Conservation (phyloP, 192 early-diverging fungal species). For the Entomortierella parvispora region DNA sequence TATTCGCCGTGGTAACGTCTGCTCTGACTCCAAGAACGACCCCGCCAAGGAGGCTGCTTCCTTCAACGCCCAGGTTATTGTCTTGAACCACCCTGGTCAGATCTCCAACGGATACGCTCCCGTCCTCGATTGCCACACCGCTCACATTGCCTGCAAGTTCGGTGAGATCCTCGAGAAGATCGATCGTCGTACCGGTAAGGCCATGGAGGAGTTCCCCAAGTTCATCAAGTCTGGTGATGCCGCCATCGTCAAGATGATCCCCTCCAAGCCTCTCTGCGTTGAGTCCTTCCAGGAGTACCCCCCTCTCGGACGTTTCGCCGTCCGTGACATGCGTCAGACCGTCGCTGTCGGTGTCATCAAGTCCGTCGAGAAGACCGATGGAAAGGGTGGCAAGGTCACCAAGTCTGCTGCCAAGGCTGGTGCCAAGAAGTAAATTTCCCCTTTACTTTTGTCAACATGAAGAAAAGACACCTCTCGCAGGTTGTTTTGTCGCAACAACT, state of each 20-base stretch:
- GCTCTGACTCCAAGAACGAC: slow-evolving; percentile 97
- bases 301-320: slow-evolving; percentile 95
- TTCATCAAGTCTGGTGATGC: slow-evolving; percentile 96
- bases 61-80: slow-evolving; percentile 96
- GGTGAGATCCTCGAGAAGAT: slow-evolving; percentile 93
- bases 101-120: slow-evolving; percentile 95
- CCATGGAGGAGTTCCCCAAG: slow-evolving; percentile 92
- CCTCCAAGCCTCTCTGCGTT: slow-evolving; percentile 96
- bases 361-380: slow-evolving; percentile 83
- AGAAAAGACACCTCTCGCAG: slow-evolving; percentile 16
- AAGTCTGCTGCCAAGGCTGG: slow-evolving; percentile 77
- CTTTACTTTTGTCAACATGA: not conserved
- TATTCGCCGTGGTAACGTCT: slow-evolving; percentile 96
- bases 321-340: slow-evolving; percentile 98
- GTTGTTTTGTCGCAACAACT: slow-evolving; percentile 38
- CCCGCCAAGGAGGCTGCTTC: slow-evolving; percentile 91
- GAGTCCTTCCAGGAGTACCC: slow-evolving; percentile 94
- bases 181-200: slow-evolving; percentile 95
- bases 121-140: slow-evolving; percentile 95
- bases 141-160: slow-evolving; percentile 98
- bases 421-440: slow-evolving; percentile 52
- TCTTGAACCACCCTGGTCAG: slow-evolving; percentile 97
- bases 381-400: slow-evolving; percentile 75
- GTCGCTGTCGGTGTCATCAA: slow-evolving; percentile 98
- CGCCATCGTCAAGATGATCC: slow-evolving; percentile 95